phyloP scores from a whole-genome alignment of 192 early-diverging fungal species.

The Geranomyces variabilis region DNA sequence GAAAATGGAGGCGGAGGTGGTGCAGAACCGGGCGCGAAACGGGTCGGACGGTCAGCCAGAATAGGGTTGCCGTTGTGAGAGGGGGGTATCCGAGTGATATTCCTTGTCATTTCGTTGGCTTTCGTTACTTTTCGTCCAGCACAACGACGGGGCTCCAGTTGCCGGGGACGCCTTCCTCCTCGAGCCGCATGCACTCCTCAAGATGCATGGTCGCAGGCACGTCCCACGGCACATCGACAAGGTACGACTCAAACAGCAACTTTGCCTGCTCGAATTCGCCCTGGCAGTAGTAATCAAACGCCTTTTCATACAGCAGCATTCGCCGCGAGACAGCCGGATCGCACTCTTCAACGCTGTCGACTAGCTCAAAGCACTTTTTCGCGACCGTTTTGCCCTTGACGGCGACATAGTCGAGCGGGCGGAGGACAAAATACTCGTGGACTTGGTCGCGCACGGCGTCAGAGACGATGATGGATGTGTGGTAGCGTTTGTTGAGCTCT shows the following conservation, averaged over 20 bases:
- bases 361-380: constrained; percentile 32
- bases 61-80: no score
- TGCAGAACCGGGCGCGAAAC: no score
- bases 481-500: constrained; percentile 39
- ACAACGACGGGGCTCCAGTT: constrained; percentile 38
- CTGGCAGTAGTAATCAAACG: constrained; percentile 35
- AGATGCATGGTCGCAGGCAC: constrained; percentile 34
- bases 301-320: constrained; percentile 31
- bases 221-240: constrained; percentile 31
- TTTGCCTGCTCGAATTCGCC: constrained; percentile 32
- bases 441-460: constrained; percentile 35
- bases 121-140: constrained; percentile 34
- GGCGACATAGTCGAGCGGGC: constrained; percentile 36
- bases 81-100: no score
- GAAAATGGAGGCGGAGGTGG: no score
- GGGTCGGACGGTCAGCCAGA: no score
- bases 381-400: constrained; percentile 40
- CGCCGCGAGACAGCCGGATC: constrained; percentile 24
- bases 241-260: constrained; percentile 26
- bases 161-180: constrained; percentile 34
- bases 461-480: constrained; percentile 40
- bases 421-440: constrained; percentile 30
- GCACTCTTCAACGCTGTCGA: constrained; percentile 25
- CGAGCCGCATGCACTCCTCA: constrained; percentile 31
- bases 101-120: background rate